phyloP scores from a whole-genome alignment of 2,329 filamentous ascomycete species.

The Hypoxylon sp. region DNA sequence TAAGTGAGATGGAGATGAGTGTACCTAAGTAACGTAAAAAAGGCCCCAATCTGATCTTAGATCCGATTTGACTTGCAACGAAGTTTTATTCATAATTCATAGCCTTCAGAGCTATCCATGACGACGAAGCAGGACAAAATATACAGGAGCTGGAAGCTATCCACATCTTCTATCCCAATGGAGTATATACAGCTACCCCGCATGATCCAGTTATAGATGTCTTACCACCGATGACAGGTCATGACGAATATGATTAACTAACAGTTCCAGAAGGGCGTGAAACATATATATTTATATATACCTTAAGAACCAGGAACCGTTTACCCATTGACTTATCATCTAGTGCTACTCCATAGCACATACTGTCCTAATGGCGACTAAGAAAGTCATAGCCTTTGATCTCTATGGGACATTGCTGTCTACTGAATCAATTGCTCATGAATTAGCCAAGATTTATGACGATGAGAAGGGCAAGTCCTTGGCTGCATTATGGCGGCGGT shows the following conservation, averaged over 20 bases:
- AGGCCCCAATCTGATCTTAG: background rate
- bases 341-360: constrained; percentile 16
- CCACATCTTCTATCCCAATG: constrained; percentile 26
- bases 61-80: background rate
- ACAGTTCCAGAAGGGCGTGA: no score
- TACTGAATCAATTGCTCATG: constrained; percentile 73
- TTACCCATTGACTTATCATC: constrained; percentile 35
- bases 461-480: constrained; percentile 67
- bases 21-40: constrained; percentile 3
- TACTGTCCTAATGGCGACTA: constrained; percentile 27
- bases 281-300: background rate
- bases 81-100: constrained; percentile 7
- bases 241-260: constrained; percentile 23
- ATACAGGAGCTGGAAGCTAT: constrained; percentile 5
- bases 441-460: constrained; percentile 69
- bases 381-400: constrained; percentile 74
- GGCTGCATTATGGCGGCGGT: constrained; percentile 72
- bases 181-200: constrained; percentile 46
- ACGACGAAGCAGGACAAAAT: background rate
- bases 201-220: constrained; percentile 22
- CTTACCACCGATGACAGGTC: constrained; percentile 11
- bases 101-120: constrained; percentile 3
- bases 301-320: no score
- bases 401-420: constrained; percentile 81
- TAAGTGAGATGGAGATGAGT: background rate